These are phyloP conservation scores for Lactarius sanguifluus DNA, from an alignment of 768 basidiomycete genomes.

Conservation along the genomic window DNA sequence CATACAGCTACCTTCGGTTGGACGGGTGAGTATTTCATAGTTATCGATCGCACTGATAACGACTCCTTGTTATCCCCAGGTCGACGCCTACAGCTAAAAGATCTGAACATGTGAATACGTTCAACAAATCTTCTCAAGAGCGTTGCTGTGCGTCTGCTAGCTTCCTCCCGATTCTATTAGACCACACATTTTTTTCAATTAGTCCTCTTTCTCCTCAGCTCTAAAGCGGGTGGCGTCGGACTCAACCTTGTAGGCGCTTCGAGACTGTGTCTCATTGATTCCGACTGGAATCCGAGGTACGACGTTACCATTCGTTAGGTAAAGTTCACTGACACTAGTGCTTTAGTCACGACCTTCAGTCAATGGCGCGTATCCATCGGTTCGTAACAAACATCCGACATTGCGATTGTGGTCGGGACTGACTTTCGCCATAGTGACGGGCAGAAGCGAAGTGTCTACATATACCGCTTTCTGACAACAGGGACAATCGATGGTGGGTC, in stretches of 20 bases:
- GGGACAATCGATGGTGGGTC: conserved; percentile 83
- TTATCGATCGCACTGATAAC: conserved; percentile 3
- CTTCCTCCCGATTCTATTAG: background rate
- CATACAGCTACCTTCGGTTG: conserved; percentile 78
- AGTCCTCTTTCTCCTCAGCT: conserved; percentile 92
- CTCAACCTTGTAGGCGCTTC: conserved; percentile 93
- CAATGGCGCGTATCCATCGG: conserved; percentile 97
- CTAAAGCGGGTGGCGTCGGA: conserved; percentile 94
- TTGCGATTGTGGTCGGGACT: conserved; percentile 17
- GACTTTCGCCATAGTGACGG: conserved; percentile 64
- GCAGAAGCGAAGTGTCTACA: conserved; percentile 87
- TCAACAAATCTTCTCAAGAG: conserved; percentile 76
- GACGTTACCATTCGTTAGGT: conserved; percentile 7
- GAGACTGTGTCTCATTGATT: conserved; percentile 80
- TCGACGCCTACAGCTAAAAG: conserved; percentile 74
- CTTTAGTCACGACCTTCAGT: conserved; percentile 82
- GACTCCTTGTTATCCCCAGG: conserved; percentile 39
- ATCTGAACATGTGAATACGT: conserved; percentile 83
- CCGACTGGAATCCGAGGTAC: conserved; percentile 92
- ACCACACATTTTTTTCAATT: background rate
- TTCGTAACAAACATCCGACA: conserved; percentile 35
- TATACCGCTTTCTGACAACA: conserved; percentile 82
- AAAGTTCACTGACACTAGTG: background rate
- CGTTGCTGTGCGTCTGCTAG: conserved; percentile 59
- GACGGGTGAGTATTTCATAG: conserved; percentile 62